phyloP scores from a whole-genome alignment of 2,329 filamentous ascomycete genomes.

The Alternaria sp. region DNA sequence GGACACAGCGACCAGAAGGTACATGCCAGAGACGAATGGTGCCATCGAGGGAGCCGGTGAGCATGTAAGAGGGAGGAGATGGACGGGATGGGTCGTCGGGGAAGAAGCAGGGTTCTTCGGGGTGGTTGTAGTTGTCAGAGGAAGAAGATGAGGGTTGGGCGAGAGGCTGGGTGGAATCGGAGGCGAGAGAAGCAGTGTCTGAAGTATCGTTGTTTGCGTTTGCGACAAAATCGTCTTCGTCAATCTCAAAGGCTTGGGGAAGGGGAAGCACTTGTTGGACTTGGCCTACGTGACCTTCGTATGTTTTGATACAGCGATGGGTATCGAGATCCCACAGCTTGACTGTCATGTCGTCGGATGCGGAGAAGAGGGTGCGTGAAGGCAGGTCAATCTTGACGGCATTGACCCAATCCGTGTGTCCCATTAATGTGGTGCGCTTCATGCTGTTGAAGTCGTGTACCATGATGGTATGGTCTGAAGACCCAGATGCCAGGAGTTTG shows the following conservation, averaged over 20 bases:
- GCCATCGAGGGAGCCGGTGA: conserved; percentile 89
- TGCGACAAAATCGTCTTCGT: conserved; percentile 69
- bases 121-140: background rate
- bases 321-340: conserved; percentile 94
- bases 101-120: conserved; percentile 60
- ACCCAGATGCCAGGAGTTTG: conserved; percentile 85
- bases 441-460: conserved; percentile 92
- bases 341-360: conserved; percentile 90
- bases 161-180: conserved; percentile 29
- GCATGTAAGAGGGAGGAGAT: conserved; percentile 85
- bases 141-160: conserved; percentile 21
- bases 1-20: conserved; percentile 78
- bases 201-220: conserved; percentile 63
- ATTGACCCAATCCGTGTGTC: conserved; percentile 95
- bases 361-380: conserved; percentile 87
- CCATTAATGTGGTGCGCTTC: conserved; percentile 78
- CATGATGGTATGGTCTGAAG: conserved; percentile 87
- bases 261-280: conserved; percentile 90
- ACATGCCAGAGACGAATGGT: conserved; percentile 95
- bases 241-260: conserved; percentile 87
- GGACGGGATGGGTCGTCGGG: conserved; percentile 69
- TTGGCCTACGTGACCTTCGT: conserved; percentile 90
- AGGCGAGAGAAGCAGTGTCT: conserved; percentile 49
- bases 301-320: conserved; percentile 76
- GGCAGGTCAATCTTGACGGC: conserved; percentile 85